A percentile compares a stretch with the other conserved stretches of the same genome.
Conservation (phyloP, 2,329 filamentous ascomycete genomes). For the Pseudocercospora macadamiae region DNA sequence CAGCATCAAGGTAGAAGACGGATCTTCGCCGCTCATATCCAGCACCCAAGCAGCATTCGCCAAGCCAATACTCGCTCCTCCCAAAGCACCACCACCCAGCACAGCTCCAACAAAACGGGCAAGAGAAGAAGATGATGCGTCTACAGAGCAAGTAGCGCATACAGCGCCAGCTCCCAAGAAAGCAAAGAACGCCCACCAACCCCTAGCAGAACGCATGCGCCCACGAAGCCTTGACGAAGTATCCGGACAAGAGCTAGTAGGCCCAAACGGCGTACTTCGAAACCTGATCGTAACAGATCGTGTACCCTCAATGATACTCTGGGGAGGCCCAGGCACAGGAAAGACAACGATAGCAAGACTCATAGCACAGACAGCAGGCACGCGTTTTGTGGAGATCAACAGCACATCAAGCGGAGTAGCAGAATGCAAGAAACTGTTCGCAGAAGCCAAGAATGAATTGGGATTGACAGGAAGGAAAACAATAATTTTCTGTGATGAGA, state of each 20-base stretch:
- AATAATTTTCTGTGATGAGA: constrained; percentile 97
- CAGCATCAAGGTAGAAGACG: constrained; percentile 33
- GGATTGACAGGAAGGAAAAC: constrained; percentile 83
- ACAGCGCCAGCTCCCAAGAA: constrained; percentile 62
- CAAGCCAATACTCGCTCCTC: constrained; percentile 16
- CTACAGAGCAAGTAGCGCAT: constrained; percentile 14
- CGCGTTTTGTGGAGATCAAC: constrained; percentile 93
- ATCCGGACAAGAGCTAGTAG: constrained; percentile 89
- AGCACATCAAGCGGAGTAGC: constrained; percentile 84
- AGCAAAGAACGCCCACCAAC: constrained; percentile 69
- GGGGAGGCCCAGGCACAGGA: constrained; percentile 79
- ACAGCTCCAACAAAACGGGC: constrained; percentile 33
- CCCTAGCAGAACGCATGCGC: constrained; percentile 91
- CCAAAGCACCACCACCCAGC: constrained; percentile 23
- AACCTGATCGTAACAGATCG: constrained; percentile 82
- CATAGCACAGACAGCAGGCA: constrained; percentile 79
- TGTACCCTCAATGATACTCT: constrained; percentile 93
- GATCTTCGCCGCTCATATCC: constrained; percentile 26
- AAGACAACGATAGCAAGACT: constrained; percentile 93
- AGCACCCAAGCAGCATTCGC: constrained; percentile 26
- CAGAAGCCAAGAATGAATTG: constrained; percentile 79
- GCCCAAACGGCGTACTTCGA: constrained; percentile 78
- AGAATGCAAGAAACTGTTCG: constrained; percentile 91
- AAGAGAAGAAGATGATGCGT: constrained; percentile 30
- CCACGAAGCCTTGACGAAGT: constrained; percentile 83